phyloP scores from a whole-genome alignment of 169 alveolate genomes.

The Sarcocystis neurona region DNA sequence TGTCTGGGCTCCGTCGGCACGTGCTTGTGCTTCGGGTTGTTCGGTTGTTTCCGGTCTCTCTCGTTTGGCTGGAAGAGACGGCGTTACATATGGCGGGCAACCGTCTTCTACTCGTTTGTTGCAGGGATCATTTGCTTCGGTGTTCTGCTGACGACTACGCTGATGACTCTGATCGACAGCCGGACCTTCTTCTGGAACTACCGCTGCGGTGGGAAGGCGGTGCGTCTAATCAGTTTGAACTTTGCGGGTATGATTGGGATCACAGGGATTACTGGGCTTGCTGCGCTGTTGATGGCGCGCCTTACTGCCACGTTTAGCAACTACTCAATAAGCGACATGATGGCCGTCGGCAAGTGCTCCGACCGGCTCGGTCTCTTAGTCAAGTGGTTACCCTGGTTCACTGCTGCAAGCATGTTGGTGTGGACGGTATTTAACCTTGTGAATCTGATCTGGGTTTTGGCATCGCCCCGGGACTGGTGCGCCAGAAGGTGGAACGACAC shows the following conservation, averaged over 20 bases:
- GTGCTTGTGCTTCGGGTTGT: too few species aligned
- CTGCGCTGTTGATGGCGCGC: conserved; percentile 47
- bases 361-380: conserved; percentile 80
- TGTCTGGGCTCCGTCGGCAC: too few species aligned
- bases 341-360: conserved; percentile 78
- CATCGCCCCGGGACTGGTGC: conserved; percentile 72
- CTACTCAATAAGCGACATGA: conserved; percentile 79
- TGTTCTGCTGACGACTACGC: neutral
- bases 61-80: conserved; percentile 80
- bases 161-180: neutral
- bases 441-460: conserved; percentile 67
- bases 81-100: conserved; percentile 81
- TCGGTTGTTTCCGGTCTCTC: too few species aligned
- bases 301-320: conserved; percentile 74
- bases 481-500: conserved; percentile 62
- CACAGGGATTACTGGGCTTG: conserved; percentile 33
- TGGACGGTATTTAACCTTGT: conserved; percentile 67
- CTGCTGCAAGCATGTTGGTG: conserved; percentile 66
- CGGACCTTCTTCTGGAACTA: conserved; percentile 51
- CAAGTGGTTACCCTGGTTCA: conserved; percentile 83
- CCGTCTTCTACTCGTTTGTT: conserved; percentile 72
- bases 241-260: conserved; percentile 45
- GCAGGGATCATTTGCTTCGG: conserved; percentile 56
- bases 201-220: conserved; percentile 44
- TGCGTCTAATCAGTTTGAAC: conserved; percentile 17